Base-by-base conservation (phyloP, 2,329 filamentous ascomycete species). In the Calonectria pseudoreteaudii region DNA sequence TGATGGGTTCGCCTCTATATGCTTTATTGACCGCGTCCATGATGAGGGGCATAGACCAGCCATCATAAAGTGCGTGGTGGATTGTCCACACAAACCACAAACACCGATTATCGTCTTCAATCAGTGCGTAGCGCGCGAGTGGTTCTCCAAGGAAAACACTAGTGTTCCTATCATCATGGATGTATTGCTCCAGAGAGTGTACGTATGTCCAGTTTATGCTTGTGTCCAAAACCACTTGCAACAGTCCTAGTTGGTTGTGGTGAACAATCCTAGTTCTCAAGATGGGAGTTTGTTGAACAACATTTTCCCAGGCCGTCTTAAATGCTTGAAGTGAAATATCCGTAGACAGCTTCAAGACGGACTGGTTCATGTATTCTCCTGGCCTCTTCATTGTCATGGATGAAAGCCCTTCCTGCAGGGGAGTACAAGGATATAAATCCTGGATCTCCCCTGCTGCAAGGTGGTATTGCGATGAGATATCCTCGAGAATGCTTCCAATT, bases 241-340 rank as follows among this genome's bases (percentile, higher is more conserved):
- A 77, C 0, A 88, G 79, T 7, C 87, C 87, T 7, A 81, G 77
- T 1, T 80, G 78, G 0, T 84, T 79, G 4, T 86, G 81, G 26
- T 88, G 86, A 0, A 88, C 82, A 60, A 90, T 86, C 47, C 87
- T 84, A 0, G 87, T 87, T 4, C 88, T 84, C 14, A 89, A 79
- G 41, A 88, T 87, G 1, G 76, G 60, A 2, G 53, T 60, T 4
- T 41, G 4, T 0, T 52, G 34, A 13, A 70, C 44, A 0, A 74
- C 68, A 2, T 67, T 18, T 13, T 77, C 60, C 78, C 75, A 79
- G 8, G 79, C 77, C 0, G 16, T 8, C 2, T 58, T 36, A n/a
- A 81, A 74, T 2, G 16, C 11, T 1, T 67, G 31, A 0, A 78
- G 16, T 4, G 70, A n/a, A 4, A 78, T n/a, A 11, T 70, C 44